Evolutionary conservation across 108 stramenopile species (phyloP), one percentile per base, ranked within the genome.

Genomic region (Skeletonema grethae): DNA sequence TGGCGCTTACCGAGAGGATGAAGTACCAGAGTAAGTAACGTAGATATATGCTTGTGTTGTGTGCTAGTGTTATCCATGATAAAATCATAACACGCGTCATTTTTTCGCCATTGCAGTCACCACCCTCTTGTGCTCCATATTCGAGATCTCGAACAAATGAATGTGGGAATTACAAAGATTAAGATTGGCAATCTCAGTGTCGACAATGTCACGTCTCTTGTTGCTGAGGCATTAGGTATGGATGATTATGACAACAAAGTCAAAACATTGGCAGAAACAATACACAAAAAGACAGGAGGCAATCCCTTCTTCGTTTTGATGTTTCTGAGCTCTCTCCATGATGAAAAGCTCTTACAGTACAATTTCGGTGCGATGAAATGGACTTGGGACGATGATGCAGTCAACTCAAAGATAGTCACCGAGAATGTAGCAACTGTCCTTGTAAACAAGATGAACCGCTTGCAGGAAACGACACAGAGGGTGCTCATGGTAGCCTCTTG

Each of bases 261-360:
- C 34, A 34, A 6, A 34, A 6, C 34, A 34, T 34, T 34, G 34
- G 34, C 34, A 34, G 34, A 34, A 7, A 34, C 34, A 34, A 34
- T 34, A 0, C 34, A 34, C 34, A 25, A 16, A 16, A 79, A 79
- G 65, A 84, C 83, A 15, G 36, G 31, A 5, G 75, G 82, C 24
- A 83, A 83, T 39, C 31, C 69, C 15, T 83, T 64, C 64, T 77
- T 61, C 28, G 16, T 77, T 32, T 50, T 83, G 41, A 46, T 64
- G 50, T 83, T 75, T 35, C 56, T 83, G 13, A 35, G 45, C 0
- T 28, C 25, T 0, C 0, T 28, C 1, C 1, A 28, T 28, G 25
- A 28, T 28, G 25, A 28, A 28, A 38, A 68, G 10, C 34, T 72
- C 11, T 60, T 83, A 1, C 4, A 12, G 11, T 75, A 62, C 41